Evolutionary conservation across 1,139 yeast genomes (phyloP), one percentile per base, ranked within the genome.

Genomic region (Pichia sorboxylosa): DNA sequence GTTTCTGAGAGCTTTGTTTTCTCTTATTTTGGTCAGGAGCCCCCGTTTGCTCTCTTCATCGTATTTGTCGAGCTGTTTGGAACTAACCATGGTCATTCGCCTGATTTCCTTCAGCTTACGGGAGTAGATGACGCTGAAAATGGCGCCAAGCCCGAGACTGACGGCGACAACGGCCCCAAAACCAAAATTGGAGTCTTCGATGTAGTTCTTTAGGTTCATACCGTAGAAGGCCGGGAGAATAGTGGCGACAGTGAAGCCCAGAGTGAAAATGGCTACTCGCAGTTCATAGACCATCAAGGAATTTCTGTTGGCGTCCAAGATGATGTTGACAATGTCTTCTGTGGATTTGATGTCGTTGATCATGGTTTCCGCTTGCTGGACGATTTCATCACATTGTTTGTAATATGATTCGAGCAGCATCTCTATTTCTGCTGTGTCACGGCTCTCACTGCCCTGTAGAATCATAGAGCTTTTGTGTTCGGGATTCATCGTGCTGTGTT

Each of bases 381-480:
- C 98, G 48, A 84, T 81, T 56, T 92, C 98, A 49, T 92, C 98
- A 54, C 94, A 82, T 48, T 90, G 97, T 39, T 84, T 82, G 57
- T 84, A 85, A 58, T 92, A 92, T 0, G 95, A 74, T 51, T 92
- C 99, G 26, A 92, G 58, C 36, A 92, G 67, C 81, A 90, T 75
- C 54, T 87, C 97, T 22, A 85, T 66, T 44, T 87, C 96, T 9
- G 74, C 77, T 37, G 73, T 73, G 50, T 73, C 39, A 13, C 33
- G 16, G 16, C 25, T 28, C 18, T 36, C 35, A 31, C 37, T 31
- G n/a, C 39, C 39, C 17, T 30, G 32, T 19, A 30, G 30, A 11
- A 31, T 20, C 7, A 24, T 13, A 13, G 8, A n/a, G 7, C 28
- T 20, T 22, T 28, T 31, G 16, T 31, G 24, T 2, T 2, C n/a